Conservation (phyloP, 768 basidiomycete genomes). For the Naganishia randhawae region DNA sequence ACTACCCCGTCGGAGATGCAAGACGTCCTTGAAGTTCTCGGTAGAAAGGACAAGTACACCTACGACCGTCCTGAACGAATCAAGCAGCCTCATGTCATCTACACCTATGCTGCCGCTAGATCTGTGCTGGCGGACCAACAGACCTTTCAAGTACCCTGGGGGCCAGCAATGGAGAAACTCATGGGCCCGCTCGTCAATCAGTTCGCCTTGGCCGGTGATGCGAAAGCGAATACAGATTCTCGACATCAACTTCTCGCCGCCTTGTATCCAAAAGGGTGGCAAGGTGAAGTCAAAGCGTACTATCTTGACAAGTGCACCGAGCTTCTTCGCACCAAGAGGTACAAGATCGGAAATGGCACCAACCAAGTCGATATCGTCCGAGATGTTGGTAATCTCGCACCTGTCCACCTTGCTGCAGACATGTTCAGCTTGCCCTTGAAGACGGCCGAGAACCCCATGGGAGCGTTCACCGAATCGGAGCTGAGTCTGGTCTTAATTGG, state of each 20-base stretch:
- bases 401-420: not conserved
- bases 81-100: not conserved
- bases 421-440: not conserved
- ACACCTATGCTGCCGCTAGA: not conserved
- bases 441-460: not conserved
- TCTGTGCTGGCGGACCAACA: not conserved
- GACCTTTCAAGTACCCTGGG: not conserved
- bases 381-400: not conserved
- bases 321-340: not conserved
- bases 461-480: not conserved
- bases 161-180: not conserved
- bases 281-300: constrained; percentile 4
- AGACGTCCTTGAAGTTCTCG: not conserved
- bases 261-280: not conserved
- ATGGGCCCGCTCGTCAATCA: not conserved
- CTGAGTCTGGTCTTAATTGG: not conserved
- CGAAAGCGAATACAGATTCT: not conserved
- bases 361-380: constrained; percentile 1
- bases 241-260: not conserved
- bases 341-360: not conserved
- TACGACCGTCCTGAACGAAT: not conserved
- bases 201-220: not conserved
- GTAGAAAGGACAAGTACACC: not conserved
- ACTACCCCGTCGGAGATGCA: not conserved
- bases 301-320: not conserved